Base-by-base conservation (phyloP, 2,329 filamentous ascomycete genomes). In the Fusarium fracticaudum region DNA sequence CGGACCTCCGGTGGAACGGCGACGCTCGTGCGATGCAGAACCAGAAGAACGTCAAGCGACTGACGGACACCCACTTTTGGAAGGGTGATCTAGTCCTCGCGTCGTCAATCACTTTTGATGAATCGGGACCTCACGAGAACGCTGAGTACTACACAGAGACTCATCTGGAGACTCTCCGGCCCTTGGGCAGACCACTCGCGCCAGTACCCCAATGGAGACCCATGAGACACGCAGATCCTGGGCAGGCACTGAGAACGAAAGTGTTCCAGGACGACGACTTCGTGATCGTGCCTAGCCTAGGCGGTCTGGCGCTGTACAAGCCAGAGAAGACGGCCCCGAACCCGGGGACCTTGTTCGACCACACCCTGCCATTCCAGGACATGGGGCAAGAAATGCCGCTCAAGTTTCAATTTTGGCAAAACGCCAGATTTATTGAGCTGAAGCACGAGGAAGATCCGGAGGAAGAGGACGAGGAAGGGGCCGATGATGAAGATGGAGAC, bases 181-280 rank as follows among this genome's bases (percentile, higher is more conserved):
- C 62, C 14, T 7, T 62, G 4, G 63, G 60, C 8, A 55, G 18
- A 8, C 38, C 35, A 24, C 15, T 43, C 5, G 29, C 59, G 7
- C 24, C 57, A 6, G 45, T 44, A 2, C 65, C 53, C 5, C 35
- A 12, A 11, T 70, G 47, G 65, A 41, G 35, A n/a, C 53, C 74
- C 18, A 26, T 64, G 10, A 47, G 29, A 5, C 35, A 64, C 15
- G 38, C 24, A 29, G 26, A 31, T 12, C 6, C 20, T 14, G 10
- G 7, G 8, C 57, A 58, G 22, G 41, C 35, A 1, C 17, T 12
- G 17, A 44, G n/a, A 14, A 60, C 22, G 8, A 57, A 53, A 50
- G 44, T 71, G 17, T 72, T 76, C 11, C 70, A 74, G 40, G 74
- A 77, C 11, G 69, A 77, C 24, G 62, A 67, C 29, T 64, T 64